Evolutionary conservation across 495 filamentous ascomycete species (phyloP).

Genomic region (Echria macrotheca): DNA sequence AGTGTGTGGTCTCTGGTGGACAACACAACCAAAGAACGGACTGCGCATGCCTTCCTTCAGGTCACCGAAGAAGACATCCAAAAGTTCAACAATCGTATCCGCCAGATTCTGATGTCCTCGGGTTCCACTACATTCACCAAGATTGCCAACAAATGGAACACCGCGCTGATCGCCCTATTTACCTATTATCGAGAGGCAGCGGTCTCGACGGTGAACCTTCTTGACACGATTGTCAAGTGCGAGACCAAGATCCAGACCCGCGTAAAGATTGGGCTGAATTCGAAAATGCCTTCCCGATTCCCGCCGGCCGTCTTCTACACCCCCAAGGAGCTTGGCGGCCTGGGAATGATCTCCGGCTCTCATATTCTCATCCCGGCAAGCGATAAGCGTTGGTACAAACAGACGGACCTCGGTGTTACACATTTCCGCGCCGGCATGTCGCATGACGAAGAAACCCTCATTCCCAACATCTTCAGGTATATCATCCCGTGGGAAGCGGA

Average conservation of each 20-base stretch:
- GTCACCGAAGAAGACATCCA: conserved; percentile 98
- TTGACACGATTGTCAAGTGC: conserved; percentile 99
- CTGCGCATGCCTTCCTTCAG: conserved; percentile 95
- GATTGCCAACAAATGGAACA: conserved; percentile 99
- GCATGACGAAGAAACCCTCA: conserved; percentile 94
- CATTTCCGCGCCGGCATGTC: conserved; percentile 99
- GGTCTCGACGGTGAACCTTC: conserved; percentile 89
- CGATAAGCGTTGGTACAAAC: conserved; percentile 97
- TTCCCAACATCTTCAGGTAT: conserved; percentile 99
- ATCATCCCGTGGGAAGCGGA: conserved; percentile 99
- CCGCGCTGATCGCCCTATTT: conserved; percentile 95
- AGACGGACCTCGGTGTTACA: conserved; percentile 95
- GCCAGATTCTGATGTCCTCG: conserved; percentile 98
- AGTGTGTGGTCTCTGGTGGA: conserved; percentile 97
- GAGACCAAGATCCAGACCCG: conserved; percentile 99
- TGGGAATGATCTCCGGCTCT: conserved; percentile 98
- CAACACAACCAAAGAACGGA: conserved; percentile 92
- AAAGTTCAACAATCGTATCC: conserved; percentile 98
- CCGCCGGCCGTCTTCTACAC: conserved; percentile 99
- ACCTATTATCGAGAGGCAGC: conserved; percentile 99
- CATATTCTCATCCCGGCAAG: conserved; percentile 98
- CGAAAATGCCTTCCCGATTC: conserved; percentile 99
- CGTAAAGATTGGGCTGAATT: conserved; percentile 98
- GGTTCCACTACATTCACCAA: conserved; percentile 99
- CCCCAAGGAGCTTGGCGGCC: conserved; percentile 93